Percentiles rank a stretch among this genome's conserved stretches.
These are phyloP conservation scores for Quercus lobata DNA, from an alignment of 331 rosid genomes.

Conservation along the genomic window DNA sequence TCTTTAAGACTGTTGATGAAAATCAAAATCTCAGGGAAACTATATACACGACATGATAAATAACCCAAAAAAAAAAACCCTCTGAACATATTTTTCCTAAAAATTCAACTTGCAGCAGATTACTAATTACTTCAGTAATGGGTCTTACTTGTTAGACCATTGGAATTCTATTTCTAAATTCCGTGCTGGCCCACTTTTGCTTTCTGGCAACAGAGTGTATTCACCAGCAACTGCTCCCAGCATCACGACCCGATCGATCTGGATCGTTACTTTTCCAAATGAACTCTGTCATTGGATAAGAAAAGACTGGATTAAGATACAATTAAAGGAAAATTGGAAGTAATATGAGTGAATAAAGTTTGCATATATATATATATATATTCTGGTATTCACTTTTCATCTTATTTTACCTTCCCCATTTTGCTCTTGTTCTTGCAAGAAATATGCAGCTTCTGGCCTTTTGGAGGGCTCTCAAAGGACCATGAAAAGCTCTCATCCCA, in stretches of 20 bases:
- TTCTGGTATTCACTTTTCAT: background rate
- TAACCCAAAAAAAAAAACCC: slow-evolving; percentile 29
- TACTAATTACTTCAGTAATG: background rate
- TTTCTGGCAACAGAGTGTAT: slow-evolving; percentile 82
- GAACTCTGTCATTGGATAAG: slow-evolving; percentile 64
- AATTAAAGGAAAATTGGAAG: background rate
- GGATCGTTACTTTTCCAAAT: slow-evolving; percentile 95
- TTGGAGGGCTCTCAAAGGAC: slow-evolving; percentile 99
- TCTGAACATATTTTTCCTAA: slow-evolving; percentile 16
- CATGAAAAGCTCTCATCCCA: slow-evolving; percentile 96
- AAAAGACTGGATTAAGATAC: slow-evolving; percentile 1
- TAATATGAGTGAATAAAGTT: background rate
- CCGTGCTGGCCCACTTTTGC: slow-evolving; percentile 90
- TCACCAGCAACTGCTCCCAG: slow-evolving; percentile 97
- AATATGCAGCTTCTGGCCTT: slow-evolving; percentile 97
- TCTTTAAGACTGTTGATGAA: slow-evolving; percentile 26
- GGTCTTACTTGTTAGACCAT: slow-evolving; percentile 82
- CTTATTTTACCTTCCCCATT: slow-evolving; percentile 80
- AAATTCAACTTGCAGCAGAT: slow-evolving; percentile 20
- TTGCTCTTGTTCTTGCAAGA: slow-evolving; percentile 99
- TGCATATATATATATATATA: background rate
- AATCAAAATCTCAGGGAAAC: slow-evolving; percentile 36
- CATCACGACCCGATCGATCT: slow-evolving; percentile 96
- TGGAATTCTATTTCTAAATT: slow-evolving; percentile 97
- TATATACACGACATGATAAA: slow-evolving; percentile 63